Evolutionary conservation across 352 stramenopile species (phyloP), one percentile per base, ranked within the genome.

Genomic region (Blastocystis hominis): DNA sequence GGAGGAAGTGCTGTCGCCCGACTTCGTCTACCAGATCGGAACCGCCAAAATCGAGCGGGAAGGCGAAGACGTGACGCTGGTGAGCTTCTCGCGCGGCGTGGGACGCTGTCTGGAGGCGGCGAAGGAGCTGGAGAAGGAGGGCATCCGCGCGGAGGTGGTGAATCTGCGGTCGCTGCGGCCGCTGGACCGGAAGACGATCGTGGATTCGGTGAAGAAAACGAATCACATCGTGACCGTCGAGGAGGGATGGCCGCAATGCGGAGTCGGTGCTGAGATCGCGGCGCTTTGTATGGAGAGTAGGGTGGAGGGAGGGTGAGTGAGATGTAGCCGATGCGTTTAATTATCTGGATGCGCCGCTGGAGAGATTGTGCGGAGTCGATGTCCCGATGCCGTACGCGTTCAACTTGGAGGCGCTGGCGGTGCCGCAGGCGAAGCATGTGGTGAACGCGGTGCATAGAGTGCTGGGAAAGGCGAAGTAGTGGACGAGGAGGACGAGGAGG

Each of bases 331-430:
- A 97, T 40, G 94, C 94, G 40, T 99, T 99, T 89, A 97, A 99
- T 92, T 98, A 98, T 92, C 91, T 99, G 89, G 96, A 99, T 91
- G 96, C 97, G 30, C 97, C 97, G 5, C 90, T 98, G 66, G 94
- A 98, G 91, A 93, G 97, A 84, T 94, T 99, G 80, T 98, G 95
- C 38, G 94, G 95, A 89, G 97, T 96, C 46, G 97, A 99, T 91
- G 95, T 98, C 81, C 97, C 97, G 46, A 98, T 98, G 96, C 94
- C 97, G 56, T 99, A 99, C 92, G 94, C 96, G 20, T 93, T 93
- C 24, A 97, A 97, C 91, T 91, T 99, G 87, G 96, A 99, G 91
- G 92, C 94, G 89, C 89, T 94, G 80, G 95, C 94, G 88, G 90
- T 99, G 55, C 96, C 96, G 13, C 93, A 98, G 88, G 90, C 97